Percentiles rank a stretch among this genome's conserved stretches.
Evolutionary conservation across 192 early-diverging fungal species (phyloP).

Genomic region (Oehlia diaphana): DNA sequence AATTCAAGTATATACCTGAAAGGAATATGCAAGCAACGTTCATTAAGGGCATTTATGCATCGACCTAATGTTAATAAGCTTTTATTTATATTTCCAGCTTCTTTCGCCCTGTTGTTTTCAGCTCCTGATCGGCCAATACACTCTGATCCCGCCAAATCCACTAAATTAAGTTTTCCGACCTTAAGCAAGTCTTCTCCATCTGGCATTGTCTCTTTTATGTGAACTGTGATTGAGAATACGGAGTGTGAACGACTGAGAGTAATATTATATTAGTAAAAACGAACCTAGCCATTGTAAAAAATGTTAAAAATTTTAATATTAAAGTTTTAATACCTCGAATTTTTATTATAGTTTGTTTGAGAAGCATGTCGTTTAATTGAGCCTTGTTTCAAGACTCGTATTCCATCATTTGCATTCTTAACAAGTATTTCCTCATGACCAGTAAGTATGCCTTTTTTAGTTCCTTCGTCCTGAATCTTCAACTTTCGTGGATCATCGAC

Average conservation of each 20-base stretch:
- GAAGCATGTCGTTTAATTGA: constrained; percentile 76
- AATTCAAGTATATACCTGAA: constrained; percentile 47
- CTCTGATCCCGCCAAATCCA: constrained; percentile 95
- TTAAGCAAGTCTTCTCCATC: constrained; percentile 89
- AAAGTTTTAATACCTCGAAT: constrained; percentile 58
- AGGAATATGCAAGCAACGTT: constrained; percentile 63
- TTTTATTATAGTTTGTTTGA: constrained; percentile 86
- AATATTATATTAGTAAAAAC: not conserved
- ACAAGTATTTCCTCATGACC: constrained; percentile 82
- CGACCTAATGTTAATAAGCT: constrained; percentile 68
- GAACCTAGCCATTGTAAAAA: not conserved
- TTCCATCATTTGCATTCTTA: constrained; percentile 70
- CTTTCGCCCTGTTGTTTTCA: constrained; percentile 75
- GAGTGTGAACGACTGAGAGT: constrained; percentile 82
- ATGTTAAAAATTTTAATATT: too few species aligned
- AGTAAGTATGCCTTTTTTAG: constrained; percentile 72
- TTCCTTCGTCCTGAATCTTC: constrained; percentile 71
- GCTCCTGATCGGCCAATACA: constrained; percentile 91
- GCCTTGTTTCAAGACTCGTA: constrained; percentile 70
- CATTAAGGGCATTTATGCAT: constrained; percentile 69
- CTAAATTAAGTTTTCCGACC: constrained; percentile 93
- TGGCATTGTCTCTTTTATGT: constrained; percentile 78
- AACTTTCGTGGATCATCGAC: constrained; percentile 55
- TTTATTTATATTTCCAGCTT: constrained; percentile 92
- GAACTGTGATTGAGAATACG: constrained; percentile 88